Conservation (phyloP, 306 rosid genomes). For the Elaeagnus macrophylla region DNA sequence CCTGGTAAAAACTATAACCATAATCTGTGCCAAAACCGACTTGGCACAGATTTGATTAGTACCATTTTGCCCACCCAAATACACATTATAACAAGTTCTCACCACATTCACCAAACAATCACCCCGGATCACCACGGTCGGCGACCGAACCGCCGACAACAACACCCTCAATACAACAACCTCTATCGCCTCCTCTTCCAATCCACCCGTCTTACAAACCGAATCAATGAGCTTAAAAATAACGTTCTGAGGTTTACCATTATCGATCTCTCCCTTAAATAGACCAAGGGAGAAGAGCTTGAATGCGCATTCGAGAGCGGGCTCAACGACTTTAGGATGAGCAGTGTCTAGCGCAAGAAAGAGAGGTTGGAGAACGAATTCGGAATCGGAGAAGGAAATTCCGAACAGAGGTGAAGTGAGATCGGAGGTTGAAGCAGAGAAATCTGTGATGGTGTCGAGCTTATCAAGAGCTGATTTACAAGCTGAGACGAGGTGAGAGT, state of each 20-base stretch:
- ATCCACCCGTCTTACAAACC: conserved; percentile 68
- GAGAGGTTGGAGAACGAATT: conserved; percentile 64
- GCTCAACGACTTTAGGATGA: conserved; percentile 83
- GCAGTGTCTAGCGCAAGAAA: conserved; percentile 71
- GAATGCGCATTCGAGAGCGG: conserved; percentile 84
- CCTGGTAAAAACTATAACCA: conserved; percentile 70
- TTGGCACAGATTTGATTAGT: conserved; percentile 99
- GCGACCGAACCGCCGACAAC: conserved; percentile 79
- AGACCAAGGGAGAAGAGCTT: conserved; percentile 85
- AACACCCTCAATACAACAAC: conserved; percentile 65
- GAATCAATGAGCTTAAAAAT: conserved; percentile 57
- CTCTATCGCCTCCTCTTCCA: conserved; percentile 81
- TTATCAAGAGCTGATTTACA: conserved; percentile 85
- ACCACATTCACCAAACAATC: conserved; percentile 75
- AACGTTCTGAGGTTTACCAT: conserved; percentile 24
- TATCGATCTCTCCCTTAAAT: conserved; percentile 63
- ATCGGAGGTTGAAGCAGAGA: conserved; percentile 17
- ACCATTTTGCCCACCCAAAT: conserved; percentile 91
- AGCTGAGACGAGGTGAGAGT: conserved; percentile 80
- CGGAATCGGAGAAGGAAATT: conserved; percentile 55
- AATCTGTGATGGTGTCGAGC: conserved; percentile 62
- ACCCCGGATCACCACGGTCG: conserved; percentile 63
- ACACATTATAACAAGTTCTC: conserved; percentile 85
- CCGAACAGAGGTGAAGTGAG: conserved; percentile 54
- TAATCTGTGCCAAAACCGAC: conserved; percentile 92